phyloP scores from a whole-genome alignment of 108 stramenopile species.

The Nitzschia sp. region DNA sequence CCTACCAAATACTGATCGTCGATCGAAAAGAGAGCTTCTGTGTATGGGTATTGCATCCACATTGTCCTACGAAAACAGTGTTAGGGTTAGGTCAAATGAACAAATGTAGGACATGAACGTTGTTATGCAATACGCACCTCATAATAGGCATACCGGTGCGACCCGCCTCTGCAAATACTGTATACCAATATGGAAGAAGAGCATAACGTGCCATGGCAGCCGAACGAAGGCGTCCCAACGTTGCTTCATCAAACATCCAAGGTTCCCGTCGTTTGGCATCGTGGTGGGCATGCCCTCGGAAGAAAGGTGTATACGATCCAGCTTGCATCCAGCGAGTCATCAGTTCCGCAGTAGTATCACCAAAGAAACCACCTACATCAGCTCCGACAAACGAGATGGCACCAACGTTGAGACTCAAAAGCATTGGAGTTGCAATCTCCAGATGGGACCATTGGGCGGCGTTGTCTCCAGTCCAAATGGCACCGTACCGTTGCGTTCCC shows the following conservation, averaged over 20 bases:
- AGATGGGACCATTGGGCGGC: conserved; percentile 94
- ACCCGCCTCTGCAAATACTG: conserved; percentile 82
- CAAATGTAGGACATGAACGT: neutral
- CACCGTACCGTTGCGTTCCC: conserved; percentile 93
- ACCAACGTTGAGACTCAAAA: conserved; percentile 89
- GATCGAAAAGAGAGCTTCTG: conserved; percentile 53
- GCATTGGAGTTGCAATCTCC: conserved; percentile 91
- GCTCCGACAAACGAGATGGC: conserved; percentile 97
- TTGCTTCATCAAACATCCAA: conserved; percentile 97
- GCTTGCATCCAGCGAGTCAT: conserved; percentile 99
- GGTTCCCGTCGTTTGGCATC: conserved; percentile 97
- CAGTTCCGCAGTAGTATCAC: conserved; percentile 93
- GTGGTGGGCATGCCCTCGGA: conserved; percentile 98
- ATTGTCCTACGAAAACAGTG: conserved; percentile 55
- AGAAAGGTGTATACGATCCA: conserved; percentile 97
- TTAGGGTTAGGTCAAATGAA: neutral
- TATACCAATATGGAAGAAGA: conserved; percentile 97
- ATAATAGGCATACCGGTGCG: conserved; percentile 95
- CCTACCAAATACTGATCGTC: conserved; percentile 95
- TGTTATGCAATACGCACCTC: conserved; percentile 53
- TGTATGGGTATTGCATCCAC: conserved; percentile 91
- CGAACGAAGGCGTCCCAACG: conserved; percentile 71
- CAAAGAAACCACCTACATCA: conserved; percentile 99
- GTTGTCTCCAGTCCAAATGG: conserved; percentile 99
- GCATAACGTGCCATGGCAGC: conserved; percentile 93